Evolutionary conservation across 805 yeast species (phyloP).

Genomic region (Suhomyces canberraensis): DNA sequence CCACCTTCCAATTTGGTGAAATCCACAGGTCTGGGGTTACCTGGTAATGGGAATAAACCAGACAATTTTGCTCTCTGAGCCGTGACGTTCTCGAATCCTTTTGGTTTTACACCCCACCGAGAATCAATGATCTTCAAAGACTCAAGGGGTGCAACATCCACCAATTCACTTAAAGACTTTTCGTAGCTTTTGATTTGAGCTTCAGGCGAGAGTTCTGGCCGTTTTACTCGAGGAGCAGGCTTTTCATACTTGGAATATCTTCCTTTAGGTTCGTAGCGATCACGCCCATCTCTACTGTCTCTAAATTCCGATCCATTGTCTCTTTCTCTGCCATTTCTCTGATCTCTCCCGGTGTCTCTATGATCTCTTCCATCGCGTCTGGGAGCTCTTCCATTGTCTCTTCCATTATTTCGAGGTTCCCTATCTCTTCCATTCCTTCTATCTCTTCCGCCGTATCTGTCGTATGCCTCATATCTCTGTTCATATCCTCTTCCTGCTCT

Average conservation of each 20-base stretch:
- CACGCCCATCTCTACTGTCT: background rate
- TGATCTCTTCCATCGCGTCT: conserved; percentile 12
- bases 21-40: conserved; percentile 48
- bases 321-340: conserved; percentile 6
- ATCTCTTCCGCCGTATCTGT: conserved; percentile 9
- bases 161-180: conserved; percentile 29
- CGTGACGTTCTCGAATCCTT: conserved; percentile 68
- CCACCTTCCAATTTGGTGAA: conserved; percentile 40
- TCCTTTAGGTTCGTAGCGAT: background rate
- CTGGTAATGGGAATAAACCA: conserved; percentile 77
- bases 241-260: background rate
- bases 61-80: conserved; percentile 76
- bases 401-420: conserved; percentile 9
- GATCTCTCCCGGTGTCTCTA: conserved; percentile 16
- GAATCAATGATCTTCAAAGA: conserved; percentile 49
- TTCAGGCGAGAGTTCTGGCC: conserved; percentile 12
- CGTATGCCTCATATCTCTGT: no score
- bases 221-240: background rate
- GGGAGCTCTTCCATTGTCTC: background rate
- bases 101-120: conserved; percentile 70
- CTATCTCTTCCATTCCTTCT: conserved; percentile 12
- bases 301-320: background rate
- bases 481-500: no score
- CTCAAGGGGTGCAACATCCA: conserved; percentile 45
- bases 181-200: conserved; percentile 21